Conservation (phyloP, 441 rosid species). For the Raphanus hybrid region DNA sequence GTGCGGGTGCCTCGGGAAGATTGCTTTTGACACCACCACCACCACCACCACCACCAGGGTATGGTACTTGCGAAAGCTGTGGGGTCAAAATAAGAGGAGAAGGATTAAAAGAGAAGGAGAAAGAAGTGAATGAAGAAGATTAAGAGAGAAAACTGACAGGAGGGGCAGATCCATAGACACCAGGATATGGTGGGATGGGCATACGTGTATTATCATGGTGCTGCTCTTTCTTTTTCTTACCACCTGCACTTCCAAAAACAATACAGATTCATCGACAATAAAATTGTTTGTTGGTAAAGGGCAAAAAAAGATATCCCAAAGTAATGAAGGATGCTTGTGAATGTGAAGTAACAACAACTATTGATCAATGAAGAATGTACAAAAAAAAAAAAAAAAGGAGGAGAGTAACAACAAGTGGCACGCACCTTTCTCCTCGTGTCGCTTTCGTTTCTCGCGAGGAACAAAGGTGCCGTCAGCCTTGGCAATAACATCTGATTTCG, state of each 20-base stretch:
- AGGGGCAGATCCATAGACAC: conserved; percentile 78
- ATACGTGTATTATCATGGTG: conserved; percentile 68
- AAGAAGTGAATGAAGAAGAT: neutral
- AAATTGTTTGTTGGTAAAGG: too few species aligned
- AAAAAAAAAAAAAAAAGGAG: neutral
- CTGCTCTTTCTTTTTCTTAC: conserved; percentile 87
- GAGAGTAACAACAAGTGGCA: neutral
- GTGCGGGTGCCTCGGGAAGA: conserved; percentile 91
- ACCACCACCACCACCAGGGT: conserved; percentile 53
- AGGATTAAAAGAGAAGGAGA: neutral
- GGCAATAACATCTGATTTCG: conserved; percentile 88
- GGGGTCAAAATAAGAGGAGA: neutral
- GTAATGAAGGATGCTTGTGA: too few species aligned
- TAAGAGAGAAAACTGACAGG: conserved; percentile 57
- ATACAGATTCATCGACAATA: too few species aligned
- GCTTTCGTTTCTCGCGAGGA: conserved; percentile 91
- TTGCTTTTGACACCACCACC: conserved; percentile 64
- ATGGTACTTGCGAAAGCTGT: conserved; percentile 90
- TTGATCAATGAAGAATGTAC: too few species aligned
- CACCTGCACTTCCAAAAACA: conserved; percentile 40
- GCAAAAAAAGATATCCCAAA: too few species aligned
- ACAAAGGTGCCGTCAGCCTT: conserved; percentile 98
- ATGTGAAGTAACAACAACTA: too few species aligned
- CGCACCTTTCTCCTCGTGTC: conserved; percentile 96
- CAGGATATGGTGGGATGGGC: conserved; percentile 64